Percentiles rank a stretch among this genome's conserved stretches.
Evolutionary conservation across 2,329 filamentous ascomycete species (phyloP).

Genomic region (Dactylonectria estremocensis): DNA sequence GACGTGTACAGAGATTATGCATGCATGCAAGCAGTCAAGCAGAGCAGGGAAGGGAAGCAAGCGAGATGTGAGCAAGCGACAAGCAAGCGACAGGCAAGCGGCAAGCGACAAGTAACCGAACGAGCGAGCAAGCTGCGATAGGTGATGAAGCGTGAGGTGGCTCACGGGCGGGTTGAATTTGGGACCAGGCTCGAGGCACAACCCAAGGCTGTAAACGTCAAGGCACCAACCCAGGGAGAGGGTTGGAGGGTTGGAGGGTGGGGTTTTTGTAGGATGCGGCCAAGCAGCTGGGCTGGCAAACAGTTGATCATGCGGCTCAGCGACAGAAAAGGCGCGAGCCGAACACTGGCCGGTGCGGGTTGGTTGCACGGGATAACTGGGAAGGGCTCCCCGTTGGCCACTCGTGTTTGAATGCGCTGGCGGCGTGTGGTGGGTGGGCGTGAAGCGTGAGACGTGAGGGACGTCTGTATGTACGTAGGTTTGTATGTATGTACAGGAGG

Average conservation of each 20-base stretch:
- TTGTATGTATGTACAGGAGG: constrained; percentile 26
- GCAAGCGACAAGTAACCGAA: constrained; percentile 11
- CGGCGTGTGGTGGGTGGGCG: constrained; percentile 35
- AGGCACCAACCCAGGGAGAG: constrained; percentile 32
- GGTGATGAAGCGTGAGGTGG: constrained; percentile 5
- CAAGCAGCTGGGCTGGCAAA: constrained; percentile 27
- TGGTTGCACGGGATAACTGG: constrained; percentile 43
- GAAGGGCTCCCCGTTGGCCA: constrained; percentile 37
- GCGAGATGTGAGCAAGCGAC: not conserved
- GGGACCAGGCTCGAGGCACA: constrained; percentile 27
- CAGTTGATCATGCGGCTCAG: constrained; percentile 46
- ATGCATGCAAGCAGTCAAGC: constrained; percentile 17
- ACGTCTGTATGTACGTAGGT: constrained; percentile 20
- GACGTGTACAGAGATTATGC: constrained; percentile 27
- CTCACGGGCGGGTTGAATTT: constrained; percentile 14
- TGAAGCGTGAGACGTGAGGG: constrained; percentile 5
- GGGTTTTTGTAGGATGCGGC: constrained; percentile 47
- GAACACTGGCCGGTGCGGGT: constrained; percentile 36
- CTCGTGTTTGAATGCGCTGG: constrained; percentile 41
- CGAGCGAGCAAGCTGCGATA: constrained; percentile 13
- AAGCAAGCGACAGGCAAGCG: constrained; percentile 3
- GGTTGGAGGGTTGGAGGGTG: constrained; percentile 44
- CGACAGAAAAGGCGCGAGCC: constrained; percentile 33
- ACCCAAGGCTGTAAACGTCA: constrained; percentile 29
- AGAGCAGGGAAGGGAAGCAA: not conserved